Conservation (phyloP, 2,329 filamentous ascomycete species). For the Colletotrichum acutatum region DNA sequence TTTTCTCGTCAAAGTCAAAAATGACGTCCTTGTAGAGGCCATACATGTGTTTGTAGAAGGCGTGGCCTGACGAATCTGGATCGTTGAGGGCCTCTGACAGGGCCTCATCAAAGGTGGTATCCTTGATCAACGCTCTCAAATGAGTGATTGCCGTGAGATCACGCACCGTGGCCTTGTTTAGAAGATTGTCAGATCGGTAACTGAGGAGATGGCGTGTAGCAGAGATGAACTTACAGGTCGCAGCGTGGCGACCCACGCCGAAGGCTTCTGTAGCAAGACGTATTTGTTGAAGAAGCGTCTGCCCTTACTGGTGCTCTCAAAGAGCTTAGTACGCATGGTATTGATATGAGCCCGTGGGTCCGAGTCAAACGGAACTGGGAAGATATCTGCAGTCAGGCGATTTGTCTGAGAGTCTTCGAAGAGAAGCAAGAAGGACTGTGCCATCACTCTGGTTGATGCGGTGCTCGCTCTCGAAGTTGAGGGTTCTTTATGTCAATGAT, state of each 20-base stretch:
- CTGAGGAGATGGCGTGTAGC: neutral
- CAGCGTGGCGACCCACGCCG: neutral
- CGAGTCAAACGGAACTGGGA: too few relatives aligned
- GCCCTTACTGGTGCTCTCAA: neutral
- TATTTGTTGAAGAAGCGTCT: neutral
- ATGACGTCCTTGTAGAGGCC: neutral
- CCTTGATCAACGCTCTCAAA: neutral
- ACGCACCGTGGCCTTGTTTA: neutral
- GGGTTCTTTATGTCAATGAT: too few relatives aligned
- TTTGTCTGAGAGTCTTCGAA: too few relatives aligned
- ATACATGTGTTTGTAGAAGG: neutral
- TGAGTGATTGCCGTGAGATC: neutral
- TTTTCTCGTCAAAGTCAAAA: neutral
- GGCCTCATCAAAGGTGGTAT: neutral
- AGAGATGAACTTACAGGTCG: neutral
- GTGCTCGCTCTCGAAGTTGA: too few relatives aligned
- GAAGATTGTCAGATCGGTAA: neutral
- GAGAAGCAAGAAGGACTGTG: too few relatives aligned
- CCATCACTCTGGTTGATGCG: too few relatives aligned
- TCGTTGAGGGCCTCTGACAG: neutral
- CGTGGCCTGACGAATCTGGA: neutral
- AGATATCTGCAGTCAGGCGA: too few relatives aligned
- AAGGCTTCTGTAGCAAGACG: neutral
- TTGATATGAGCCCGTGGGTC: too few relatives aligned
- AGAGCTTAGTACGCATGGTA: too few relatives aligned